These are phyloP conservation scores for Dunaliella sp. DNA, from an alignment of 139 green algal genomes.

Conservation along the genomic window DNA sequence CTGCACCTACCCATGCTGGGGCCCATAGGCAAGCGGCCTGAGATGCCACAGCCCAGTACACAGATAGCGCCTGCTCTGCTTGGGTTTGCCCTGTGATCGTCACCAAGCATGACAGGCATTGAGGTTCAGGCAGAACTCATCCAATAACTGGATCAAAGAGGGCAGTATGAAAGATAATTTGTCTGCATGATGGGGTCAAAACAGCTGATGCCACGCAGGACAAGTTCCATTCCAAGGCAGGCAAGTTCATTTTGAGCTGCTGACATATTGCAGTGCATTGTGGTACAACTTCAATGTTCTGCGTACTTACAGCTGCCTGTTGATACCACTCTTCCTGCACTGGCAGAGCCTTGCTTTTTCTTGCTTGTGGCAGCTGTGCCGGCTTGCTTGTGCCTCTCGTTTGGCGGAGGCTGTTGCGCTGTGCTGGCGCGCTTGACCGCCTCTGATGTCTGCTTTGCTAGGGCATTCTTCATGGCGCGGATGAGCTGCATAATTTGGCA, in stretches of 20 bases:
- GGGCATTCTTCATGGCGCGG: background rate
- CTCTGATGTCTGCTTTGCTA: background rate
- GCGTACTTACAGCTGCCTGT: background rate
- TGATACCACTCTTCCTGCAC: background rate
- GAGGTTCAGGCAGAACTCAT: too few relatives aligned
- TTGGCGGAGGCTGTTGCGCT: too few relatives aligned
- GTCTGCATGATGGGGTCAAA: too few relatives aligned
- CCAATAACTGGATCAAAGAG: too few relatives aligned
- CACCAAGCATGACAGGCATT: too few relatives aligned
- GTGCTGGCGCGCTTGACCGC: background rate
- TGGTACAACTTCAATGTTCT: too few relatives aligned
- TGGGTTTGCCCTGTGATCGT: background rate
- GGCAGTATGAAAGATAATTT: too few relatives aligned
- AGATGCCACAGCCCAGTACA: background rate
- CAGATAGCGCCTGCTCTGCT: background rate
- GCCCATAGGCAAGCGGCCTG: background rate
- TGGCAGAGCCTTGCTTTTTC: background rate
- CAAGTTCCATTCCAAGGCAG: too few relatives aligned
- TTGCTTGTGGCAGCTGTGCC: background rate
- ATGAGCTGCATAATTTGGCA: background rate
- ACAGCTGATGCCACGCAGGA: too few relatives aligned
- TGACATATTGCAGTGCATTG: too few relatives aligned
- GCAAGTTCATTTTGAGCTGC: too few relatives aligned
- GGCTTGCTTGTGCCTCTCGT: too few relatives aligned
- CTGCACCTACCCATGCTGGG: background rate